Evolutionary conservation across 345 rosid species (phyloP), one percentile per base, ranked within the genome.

Genomic region (Aquilaria sinensis): DNA sequence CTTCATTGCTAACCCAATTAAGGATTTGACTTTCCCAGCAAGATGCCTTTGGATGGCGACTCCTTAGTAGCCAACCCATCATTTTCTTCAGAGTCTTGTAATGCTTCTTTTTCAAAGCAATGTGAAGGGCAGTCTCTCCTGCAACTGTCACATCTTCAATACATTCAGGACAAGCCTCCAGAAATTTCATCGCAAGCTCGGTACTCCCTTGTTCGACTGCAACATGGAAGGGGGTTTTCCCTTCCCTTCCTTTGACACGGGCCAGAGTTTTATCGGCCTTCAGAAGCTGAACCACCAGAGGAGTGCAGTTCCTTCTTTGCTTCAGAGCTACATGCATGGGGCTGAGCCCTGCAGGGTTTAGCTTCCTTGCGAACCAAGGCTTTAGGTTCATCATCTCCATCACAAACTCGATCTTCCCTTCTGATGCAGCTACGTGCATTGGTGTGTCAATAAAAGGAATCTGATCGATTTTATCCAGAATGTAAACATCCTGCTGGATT

Each of bases 161-260:
- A 29, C 66, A 65, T 12, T 60, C 9, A 6, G 61, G 58, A 9
- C 56, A 60, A 47, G 3, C 31, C 1, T 23, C 11, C 0, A 76
- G 58, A 47, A 70, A 73, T 53, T 32, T 30, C 0, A 51, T 10
- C 66, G 70, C 49, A 67, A 64, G 46, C 2, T 51, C 30, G 0
- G 0, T 12, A 0, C 45, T 10, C 6, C 58, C 72, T 12, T 12
- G 12, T 2, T 49, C 50, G 3, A 23, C 70, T 10, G 52, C 70
- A 12, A 4, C 53, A 64, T 77, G 78, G 45, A 70, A 13, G 2
- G 80, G 75, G 7, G 74, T 70, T 11, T 13, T n/a, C 13, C 65
- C 74, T 50, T 13, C 31, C 55, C 59, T 70, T 34, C 69, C 74
- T 64, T 64, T 58, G 51, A 64, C 65, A 12, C 69, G 34, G 2